Evolutionary conservation across 2,329 filamentous ascomycete genomes (phyloP), one percentile per base, ranked within the genome.

Genomic region (Epicoccum sorghinum): DNA sequence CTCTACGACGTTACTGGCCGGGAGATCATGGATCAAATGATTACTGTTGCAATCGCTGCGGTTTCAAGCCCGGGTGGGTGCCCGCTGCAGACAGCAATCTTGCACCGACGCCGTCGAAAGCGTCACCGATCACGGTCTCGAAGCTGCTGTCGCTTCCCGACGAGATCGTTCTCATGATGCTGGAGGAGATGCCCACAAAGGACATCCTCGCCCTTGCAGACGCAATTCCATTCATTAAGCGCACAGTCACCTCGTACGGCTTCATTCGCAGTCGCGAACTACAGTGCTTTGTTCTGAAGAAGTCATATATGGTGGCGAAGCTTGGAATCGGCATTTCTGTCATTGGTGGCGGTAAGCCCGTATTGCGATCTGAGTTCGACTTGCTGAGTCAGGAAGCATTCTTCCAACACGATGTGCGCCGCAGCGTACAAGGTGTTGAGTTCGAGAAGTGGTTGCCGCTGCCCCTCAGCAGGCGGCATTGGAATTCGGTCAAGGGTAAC

Each of bases 361-460:
- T 63, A 4, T 64, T 82, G 43, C 62, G 71, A 27, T 82, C 79
- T 1, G 80, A 83, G 57, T 83, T 83, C 50, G 80, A 83, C 47
- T 66, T 82, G 5, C 48, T 83, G 13, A 81, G 79, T 3, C 48
- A 74, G 12, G 64, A 77, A 32, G 80, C 77, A 0, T 81, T 73
- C 58, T 42, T 60, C 3, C 53, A 68, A 1, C 70, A 78, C 42
- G 3, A 43, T 0, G 67, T 81, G 9, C 72, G 76, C 3, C 51
- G 50, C 0, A 81, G 80, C 0, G 69, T 82, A 8, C 78, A 81
- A 54, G 73, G 75, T 25, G 59, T 79, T 3, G 7, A 12, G 0
- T 82, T 82, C 54, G 7, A 70, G 0, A 54, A 74, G 43, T 82
- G 80, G 79, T 70, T 82, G 1, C 79, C 80, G 3, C 61, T 83